Evolutionary conservation across 176 grass and related monocot species (phyloP).

Genomic region (Triticum urartu): DNA sequence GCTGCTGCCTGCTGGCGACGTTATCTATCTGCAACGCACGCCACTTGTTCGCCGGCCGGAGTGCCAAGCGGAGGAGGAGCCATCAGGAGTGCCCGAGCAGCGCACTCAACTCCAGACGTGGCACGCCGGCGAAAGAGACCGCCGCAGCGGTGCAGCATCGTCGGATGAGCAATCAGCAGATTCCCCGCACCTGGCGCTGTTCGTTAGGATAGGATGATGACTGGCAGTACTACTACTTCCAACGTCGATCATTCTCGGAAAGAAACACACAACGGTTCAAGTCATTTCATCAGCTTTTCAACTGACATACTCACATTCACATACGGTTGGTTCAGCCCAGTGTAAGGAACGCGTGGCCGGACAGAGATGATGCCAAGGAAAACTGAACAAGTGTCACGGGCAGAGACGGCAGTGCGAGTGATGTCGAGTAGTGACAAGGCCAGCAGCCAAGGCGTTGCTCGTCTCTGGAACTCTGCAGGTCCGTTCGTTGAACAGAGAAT

Average conservation of each 20-base stretch:
- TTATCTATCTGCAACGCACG: background rate
- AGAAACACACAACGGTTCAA: too few relatives aligned
- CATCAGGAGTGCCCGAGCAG: constrained; percentile 14
- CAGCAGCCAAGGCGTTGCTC: background rate
- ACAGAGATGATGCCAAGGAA: background rate
- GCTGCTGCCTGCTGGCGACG: background rate
- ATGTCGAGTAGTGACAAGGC: background rate
- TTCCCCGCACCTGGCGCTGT: background rate
- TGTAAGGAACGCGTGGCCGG: too few relatives aligned
- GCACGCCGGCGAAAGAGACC: background rate
- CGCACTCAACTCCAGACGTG: constrained; percentile 40
- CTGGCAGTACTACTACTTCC: background rate
- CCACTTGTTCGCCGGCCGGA: constrained; percentile 34
- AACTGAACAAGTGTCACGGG: background rate
- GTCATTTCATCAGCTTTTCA: too few relatives aligned
- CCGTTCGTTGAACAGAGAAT: background rate
- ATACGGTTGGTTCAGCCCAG: too few relatives aligned
- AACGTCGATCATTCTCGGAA: too few relatives aligned
- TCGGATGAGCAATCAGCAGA: background rate
- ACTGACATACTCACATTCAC: too few relatives aligned
- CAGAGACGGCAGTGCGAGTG: background rate
- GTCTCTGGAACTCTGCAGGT: background rate
- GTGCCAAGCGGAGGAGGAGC: background rate
- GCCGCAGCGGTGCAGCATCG: background rate
- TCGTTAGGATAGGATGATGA: background rate